phyloP scores from a whole-genome alignment of 2,329 filamentous ascomycete species.

The Hawksworthiomyces lignivorus region DNA sequence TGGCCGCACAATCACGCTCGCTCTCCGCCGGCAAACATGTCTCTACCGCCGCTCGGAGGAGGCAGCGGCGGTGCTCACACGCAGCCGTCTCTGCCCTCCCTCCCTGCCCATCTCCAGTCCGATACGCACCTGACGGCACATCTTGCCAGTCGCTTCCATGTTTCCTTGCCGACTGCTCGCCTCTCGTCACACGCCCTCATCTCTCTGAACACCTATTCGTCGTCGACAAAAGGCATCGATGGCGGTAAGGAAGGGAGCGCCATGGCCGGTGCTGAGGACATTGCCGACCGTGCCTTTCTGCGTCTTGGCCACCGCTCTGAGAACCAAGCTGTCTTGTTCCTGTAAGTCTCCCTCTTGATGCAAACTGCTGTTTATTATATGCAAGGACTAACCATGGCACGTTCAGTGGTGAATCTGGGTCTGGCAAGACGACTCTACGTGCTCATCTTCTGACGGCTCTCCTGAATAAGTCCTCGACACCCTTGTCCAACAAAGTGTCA shows the following conservation, averaged over 20 bases:
- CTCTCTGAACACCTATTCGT: conserved; percentile 89
- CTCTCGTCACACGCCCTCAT: conserved; percentile 89
- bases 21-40: conserved; percentile 17
- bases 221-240: conserved; percentile 80
- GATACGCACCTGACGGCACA: conserved; percentile 67
- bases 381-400: conserved; percentile 16
- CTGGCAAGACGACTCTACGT: conserved; percentile 91
- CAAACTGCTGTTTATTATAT: not conserved
- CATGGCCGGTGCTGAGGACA: conserved; percentile 84
- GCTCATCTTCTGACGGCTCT: conserved; percentile 81
- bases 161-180: conserved; percentile 76
- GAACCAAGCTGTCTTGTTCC: conserved; percentile 85
- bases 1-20: conserved; percentile 5
- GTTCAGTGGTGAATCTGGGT: conserved; percentile 81
- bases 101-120: conserved; percentile 71
- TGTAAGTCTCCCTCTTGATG: conserved; percentile 68
- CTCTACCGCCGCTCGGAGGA: conserved; percentile 41
- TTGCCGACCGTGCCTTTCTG: conserved; percentile 79
- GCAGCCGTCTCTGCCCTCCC: conserved; percentile 78
- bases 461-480: conserved; percentile 83
- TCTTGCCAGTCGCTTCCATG: conserved; percentile 84
- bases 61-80: conserved; percentile 57
- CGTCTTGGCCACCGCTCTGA: conserved; percentile 82
- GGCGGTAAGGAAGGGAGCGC: conserved; percentile 86
- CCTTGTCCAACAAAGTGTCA: conserved; percentile 85